Conservation (phyloP, 257 asterid genomes). For the Fraxinus anomala region DNA sequence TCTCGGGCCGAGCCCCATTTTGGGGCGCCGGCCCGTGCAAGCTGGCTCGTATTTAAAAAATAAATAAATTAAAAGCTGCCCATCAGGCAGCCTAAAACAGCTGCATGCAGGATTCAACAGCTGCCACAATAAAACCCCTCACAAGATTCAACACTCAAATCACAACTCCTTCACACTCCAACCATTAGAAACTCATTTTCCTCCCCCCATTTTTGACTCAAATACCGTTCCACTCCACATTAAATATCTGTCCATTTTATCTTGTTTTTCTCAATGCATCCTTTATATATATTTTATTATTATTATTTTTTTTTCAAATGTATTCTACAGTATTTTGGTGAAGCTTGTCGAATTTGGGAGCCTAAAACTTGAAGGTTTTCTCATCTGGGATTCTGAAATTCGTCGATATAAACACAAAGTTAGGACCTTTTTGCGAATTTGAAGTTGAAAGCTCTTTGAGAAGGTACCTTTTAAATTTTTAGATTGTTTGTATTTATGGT, state of each 20-base stretch:
- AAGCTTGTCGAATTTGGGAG: constrained; percentile 7
- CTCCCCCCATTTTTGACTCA: constrained; percentile 23
- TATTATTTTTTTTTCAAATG: too few species aligned
- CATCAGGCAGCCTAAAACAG: too few species aligned
- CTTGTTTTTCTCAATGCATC: constrained; percentile 9
- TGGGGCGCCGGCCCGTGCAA: too few species aligned
- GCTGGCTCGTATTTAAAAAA: too few species aligned
- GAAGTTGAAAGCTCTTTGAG: constrained; percentile 34
- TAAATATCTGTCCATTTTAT: not conserved
- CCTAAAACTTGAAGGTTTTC: constrained; percentile 29
- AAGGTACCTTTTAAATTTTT: constrained; percentile 28
- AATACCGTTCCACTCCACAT: constrained; percentile 8
- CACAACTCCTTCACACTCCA: constrained; percentile 35
- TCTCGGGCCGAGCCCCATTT: too few species aligned
- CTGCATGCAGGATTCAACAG: too few species aligned
- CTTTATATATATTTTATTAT: not conserved
- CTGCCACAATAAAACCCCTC: constrained; percentile 54
- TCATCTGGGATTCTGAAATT: constrained; percentile 40
- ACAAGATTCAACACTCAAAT: constrained; percentile 45
- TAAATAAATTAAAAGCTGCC: too few species aligned
- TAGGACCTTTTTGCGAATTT: constrained; percentile 45
- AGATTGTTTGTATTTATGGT: not conserved
- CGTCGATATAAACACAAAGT: constrained; percentile 43
- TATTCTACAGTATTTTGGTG: constrained; percentile 7
- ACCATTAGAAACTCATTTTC: constrained; percentile 16